Percentiles rank a stretch among this genome's conserved stretches.
Conservation (phyloP, 306 rosid species). For the Castanea mollissima region DNA sequence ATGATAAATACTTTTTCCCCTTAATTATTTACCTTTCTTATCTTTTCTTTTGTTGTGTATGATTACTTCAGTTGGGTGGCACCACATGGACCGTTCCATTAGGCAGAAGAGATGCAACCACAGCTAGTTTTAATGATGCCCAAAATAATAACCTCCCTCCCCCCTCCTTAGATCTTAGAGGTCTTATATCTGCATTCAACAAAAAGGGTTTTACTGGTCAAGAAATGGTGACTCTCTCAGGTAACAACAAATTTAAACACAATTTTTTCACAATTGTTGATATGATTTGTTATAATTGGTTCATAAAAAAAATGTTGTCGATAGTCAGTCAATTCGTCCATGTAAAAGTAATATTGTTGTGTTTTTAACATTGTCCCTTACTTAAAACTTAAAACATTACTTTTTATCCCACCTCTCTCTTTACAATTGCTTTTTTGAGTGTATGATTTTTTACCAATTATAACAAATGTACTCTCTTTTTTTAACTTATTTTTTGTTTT, state of each 20-base stretch:
- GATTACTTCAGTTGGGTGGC: too few species aligned
- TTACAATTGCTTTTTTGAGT: too few species aligned
- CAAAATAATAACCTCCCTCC: conserved; percentile 45
- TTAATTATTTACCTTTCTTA: not conserved
- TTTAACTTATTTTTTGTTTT: not conserved
- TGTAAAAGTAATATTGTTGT: too few species aligned
- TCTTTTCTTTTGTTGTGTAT: not conserved
- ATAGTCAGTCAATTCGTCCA: too few species aligned
- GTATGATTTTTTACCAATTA: not conserved
- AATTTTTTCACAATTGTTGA: not conserved
- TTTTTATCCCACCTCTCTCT: too few species aligned
- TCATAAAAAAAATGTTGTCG: not conserved
- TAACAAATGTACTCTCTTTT: not conserved
- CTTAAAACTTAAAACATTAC: too few species aligned
- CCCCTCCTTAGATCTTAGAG: conserved; percentile 36
- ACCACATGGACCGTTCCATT: too few species aligned
- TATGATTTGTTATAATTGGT: not conserved
- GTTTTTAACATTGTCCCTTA: too few species aligned
- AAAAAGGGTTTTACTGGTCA: conserved; percentile 26
- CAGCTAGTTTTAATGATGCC: conserved; percentile 35
- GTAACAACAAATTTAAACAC: conserved; percentile 3
- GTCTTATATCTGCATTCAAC: conserved; percentile 31
- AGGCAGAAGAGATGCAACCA: too few species aligned
- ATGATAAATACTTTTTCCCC: too few species aligned
- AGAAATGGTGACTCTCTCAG: conserved; percentile 53